Base-by-base conservation (phyloP, 352 stramenopile species). In the Lagenidium giganteum region DNA sequence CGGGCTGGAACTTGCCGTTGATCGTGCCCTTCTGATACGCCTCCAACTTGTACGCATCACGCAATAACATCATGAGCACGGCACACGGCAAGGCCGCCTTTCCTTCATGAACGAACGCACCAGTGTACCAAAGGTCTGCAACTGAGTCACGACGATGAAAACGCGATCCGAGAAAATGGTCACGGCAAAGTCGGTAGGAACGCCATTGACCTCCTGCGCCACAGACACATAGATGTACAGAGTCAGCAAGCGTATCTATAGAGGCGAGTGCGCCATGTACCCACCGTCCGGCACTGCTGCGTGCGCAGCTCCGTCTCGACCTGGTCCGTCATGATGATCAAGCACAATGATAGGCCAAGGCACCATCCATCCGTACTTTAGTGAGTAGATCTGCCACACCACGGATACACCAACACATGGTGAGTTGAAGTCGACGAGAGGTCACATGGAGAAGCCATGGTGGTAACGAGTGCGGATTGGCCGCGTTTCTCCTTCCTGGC, bases 151-250 rank as follows among this genome's bases (percentile, higher is more conserved):
- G 4, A 53, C 66, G 36, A 93, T 85, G 59, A 93, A 89, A 33
- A 93, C 42, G n/a, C 79, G 78, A 58, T 93, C 77, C 4, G 54
- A 47, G 38, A 93, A 93, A 42, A 91, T 76, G 18, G 76, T 83
- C 28, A 93, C 59, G 23, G 71, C 74, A 22, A 93, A 45, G 29
- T 89, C 70, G 5, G 81, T 93, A 29, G 58, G 47, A 4, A 85
- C 41, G 23, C 74, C 76, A 51, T 91, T 86, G 47, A 93, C 88
- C 7, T 70, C 68, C 81, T 93, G 40, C 37, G 22, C 1, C 22
- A 40, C 14, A 36, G 11, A 12, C 24, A 14, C 57, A 18, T 49
- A 33, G 26, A 22, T 30, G 16, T 25, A 9, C 0, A 35, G 6
- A 30, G 42, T 23, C 17, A 38, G 2, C 5, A 17, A 31, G 8